These are phyloP conservation scores for Mycena albidolilacea DNA, from an alignment of 768 basidiomycete genomes.

Conservation along the genomic window DNA sequence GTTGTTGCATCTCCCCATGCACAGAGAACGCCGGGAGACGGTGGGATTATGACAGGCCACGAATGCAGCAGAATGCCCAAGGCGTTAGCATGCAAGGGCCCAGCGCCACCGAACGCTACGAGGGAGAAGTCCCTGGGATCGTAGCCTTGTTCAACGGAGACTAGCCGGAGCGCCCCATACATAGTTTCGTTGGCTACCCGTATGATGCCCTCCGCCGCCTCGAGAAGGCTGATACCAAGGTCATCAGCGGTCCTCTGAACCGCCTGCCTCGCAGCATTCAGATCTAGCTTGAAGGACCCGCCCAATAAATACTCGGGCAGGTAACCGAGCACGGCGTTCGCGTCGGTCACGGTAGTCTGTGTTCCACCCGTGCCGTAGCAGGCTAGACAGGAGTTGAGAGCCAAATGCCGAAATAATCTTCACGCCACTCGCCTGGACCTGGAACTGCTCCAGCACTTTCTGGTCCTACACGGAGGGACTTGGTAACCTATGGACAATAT, in stretches of 20 bases:
- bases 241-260: conserved; percentile 38
- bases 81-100: conserved; percentile 21
- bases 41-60: conserved; percentile 36
- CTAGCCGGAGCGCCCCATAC: conserved; percentile 35
- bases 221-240: conserved; percentile 31
- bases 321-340: conserved; percentile 41
- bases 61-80: conserved; percentile 28
- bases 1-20: conserved; percentile 40
- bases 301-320: conserved; percentile 37
- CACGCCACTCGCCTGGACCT: conserved; percentile 9
- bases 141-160: conserved; percentile 41
- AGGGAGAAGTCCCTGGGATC: conserved; percentile 41
- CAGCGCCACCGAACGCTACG: conserved; percentile 40
- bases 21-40: conserved; percentile 38
- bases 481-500: conserved; percentile 20
- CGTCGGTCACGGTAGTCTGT: conserved; percentile 38
- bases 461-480: conserved; percentile 40
- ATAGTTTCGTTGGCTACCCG: conserved; percentile 38
- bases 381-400: conserved; percentile 13
- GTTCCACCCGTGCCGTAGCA: conserved; percentile 37
- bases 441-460: conserved; percentile 39
- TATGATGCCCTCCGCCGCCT: conserved; percentile 41
- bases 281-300: conserved; percentile 39
- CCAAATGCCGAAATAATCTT: neutral
- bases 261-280: conserved; percentile 32